Percentiles rank a stretch among this genome's conserved stretches.
Evolutionary conservation across 345 rosid species (phyloP).

Genomic region (Litchi chinensis): DNA sequence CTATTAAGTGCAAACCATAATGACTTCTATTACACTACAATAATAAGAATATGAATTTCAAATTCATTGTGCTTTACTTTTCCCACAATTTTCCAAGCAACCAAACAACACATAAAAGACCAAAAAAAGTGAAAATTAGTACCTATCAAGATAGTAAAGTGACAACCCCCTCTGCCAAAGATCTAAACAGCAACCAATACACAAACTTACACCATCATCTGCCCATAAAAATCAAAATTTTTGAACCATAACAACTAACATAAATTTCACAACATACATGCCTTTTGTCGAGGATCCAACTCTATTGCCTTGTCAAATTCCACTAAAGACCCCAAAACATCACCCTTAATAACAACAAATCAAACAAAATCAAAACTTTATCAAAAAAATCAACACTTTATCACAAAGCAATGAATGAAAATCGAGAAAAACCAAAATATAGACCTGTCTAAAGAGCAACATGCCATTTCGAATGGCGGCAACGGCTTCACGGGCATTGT

Average conservation of each 20-base stretch:
- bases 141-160: slow-evolving; percentile 61
- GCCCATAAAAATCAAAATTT: not conserved
- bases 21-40: not conserved
- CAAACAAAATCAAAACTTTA: not conserved
- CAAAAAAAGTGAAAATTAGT: not conserved
- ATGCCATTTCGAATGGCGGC: slow-evolving; percentile 70
- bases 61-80: not conserved
- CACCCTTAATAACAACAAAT: slow-evolving; percentile 54
- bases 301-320: slow-evolving; percentile 83
- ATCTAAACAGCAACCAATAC: slow-evolving; percentile 31
- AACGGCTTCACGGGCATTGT: slow-evolving; percentile 63
- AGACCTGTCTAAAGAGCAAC: slow-evolving; percentile 78
- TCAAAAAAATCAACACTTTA: not conserved
- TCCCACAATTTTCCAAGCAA: not conserved
- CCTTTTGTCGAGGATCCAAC: slow-evolving; percentile 78
- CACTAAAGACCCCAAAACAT: slow-evolving; percentile 64
- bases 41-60: not conserved
- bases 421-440: not conserved
- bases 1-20: slow-evolving; percentile 35
- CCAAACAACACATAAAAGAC: not conserved
- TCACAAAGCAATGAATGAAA: not conserved
- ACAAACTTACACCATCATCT: not conserved
- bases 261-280: slow-evolving; percentile 53
- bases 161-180: slow-evolving; percentile 67
- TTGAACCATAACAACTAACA: not conserved